Base-by-base conservation (phyloP, 805 yeast genomes). In the Brettanomyces bruxellensis region DNA sequence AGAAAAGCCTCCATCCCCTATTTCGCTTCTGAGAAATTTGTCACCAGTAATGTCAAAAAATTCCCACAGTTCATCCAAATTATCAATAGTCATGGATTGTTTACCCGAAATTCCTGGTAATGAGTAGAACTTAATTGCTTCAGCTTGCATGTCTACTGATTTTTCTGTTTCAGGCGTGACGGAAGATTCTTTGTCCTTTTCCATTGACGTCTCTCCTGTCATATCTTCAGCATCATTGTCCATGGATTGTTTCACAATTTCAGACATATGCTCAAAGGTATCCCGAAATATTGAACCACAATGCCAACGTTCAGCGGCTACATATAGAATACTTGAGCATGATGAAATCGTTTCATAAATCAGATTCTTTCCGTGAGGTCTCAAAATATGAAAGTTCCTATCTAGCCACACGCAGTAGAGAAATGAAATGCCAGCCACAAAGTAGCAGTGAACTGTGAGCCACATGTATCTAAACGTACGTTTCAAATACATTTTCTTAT, bases 371-470 rank as follows among this genome's bases (percentile, higher is more conserved):
- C 63, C 34, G 42, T 53, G 59, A 55, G 62, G 55, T 38, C 55
- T 52, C 40, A 62, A 43, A 2, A 58, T 54, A n/a, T 53, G 49
- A 13, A 60, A 38, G 2, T 47, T 34, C n/a, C 47, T 44, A 35
- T 62, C 65, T n/a, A 63, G 36, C 66, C 66, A 63, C 4, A 62
- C 43, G 45, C 66, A 61, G 42, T 62, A 62, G 5, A 63, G 46
- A 47, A 63, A 63, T 1, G 66, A 58, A 7, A 63, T 48, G 3
- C 67, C 67, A 9, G 60, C 40, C n/a, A 61, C 60, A 49, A 62
- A 61, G 4, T 53, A 55, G 37, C 66, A 61, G 28, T 63, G 67
- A 51, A 65, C 57, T 4, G 67, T 51, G 4, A 60, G 32, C 67
- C 66, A 62, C 3, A 66, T 56, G 45, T 59, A 61, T 22, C 59